phyloP scores from a whole-genome alignment of 1,284 basidiomycete species.

The Phellopilus nigrolimitatus region DNA sequence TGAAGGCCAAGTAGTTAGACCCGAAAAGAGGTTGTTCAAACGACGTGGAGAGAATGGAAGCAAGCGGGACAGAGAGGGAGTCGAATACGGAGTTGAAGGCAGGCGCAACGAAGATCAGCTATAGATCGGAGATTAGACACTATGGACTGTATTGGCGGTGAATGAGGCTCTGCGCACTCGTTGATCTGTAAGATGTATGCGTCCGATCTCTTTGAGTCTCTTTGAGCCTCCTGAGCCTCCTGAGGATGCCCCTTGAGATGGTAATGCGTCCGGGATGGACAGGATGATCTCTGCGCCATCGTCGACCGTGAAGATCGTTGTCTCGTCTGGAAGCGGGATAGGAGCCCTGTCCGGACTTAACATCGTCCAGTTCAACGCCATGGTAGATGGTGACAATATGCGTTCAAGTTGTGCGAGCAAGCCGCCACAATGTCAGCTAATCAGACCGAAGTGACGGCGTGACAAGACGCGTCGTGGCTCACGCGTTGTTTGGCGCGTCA shows the following conservation, averaged over 20 bases:
- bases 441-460: neutral
- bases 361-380: constrained; percentile 79
- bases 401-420: too few relatives aligned
- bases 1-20: constrained; percentile 61
- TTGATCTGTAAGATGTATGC: constrained; percentile 62
- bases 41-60: constrained; percentile 57
- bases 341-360: constrained; percentile 52
- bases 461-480: neutral
- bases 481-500: neutral
- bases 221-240: constrained; percentile 50
- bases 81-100: constrained; percentile 38
- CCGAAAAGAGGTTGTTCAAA: constrained; percentile 73
- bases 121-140: constrained; percentile 1
- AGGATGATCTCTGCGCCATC: constrained; percentile 55
- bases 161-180: constrained; percentile 44
- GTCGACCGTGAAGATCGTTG: constrained; percentile 49
- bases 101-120: constrained; percentile 62
- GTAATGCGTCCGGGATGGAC: constrained; percentile 49
- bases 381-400: too few relatives aligned
- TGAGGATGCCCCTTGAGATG: constrained; percentile 36
- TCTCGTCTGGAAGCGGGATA: constrained; percentile 61
- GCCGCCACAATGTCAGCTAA: too few relatives aligned
- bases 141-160: constrained; percentile 2
- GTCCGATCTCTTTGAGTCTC: constrained; percentile 56
- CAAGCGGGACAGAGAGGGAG: constrained; percentile 55